Evolutionary conservation across 1,284 basidiomycete genomes (phyloP).

Genomic region (Pseudozyma pruni): DNA sequence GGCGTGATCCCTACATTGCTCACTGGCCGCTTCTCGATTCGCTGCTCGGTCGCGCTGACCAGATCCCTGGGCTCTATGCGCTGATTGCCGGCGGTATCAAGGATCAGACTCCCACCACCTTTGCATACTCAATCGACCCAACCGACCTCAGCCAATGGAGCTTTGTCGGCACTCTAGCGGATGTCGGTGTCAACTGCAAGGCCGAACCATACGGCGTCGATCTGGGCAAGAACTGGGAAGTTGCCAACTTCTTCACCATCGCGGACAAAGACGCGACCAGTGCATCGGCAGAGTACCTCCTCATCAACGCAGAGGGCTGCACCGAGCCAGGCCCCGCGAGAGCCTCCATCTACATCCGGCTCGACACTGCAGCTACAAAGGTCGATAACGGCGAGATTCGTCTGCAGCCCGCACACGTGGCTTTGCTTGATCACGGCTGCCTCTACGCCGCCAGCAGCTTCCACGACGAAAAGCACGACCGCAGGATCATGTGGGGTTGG

Average conservation of each 20-base stretch:
- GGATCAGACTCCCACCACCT: constrained; percentile 45
- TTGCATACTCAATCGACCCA: constrained; percentile 47
- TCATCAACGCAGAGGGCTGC: constrained; percentile 54
- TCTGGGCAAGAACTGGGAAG: constrained; percentile 58
- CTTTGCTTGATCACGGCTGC: constrained; percentile 51
- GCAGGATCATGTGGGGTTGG: constrained; percentile 58
- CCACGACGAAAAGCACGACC: constrained; percentile 32
- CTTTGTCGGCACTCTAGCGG: constrained; percentile 41
- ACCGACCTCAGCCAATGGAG: constrained; percentile 44
- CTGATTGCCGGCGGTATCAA: constrained; percentile 53
- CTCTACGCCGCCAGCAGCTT: constrained; percentile 55
- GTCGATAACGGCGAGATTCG: constrained; percentile 14
- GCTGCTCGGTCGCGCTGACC: constrained; percentile 23
- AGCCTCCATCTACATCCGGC: constrained; percentile 36
- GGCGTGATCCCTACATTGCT: constrained; percentile 55
- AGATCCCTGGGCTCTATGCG: constrained; percentile 32
- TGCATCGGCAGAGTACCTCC: constrained; percentile 32
- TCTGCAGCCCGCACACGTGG: constrained; percentile 23
- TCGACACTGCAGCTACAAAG: constrained; percentile 6
- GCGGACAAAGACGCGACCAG: neutral
- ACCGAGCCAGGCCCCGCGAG: constrained; percentile 29
- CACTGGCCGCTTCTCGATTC: constrained; percentile 49
- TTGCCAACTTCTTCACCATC: constrained; percentile 52
- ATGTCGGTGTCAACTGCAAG: constrained; percentile 41
- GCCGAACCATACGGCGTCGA: constrained; percentile 41